A percentile compares a stretch with the other conserved stretches of the same genome.
Evolutionary conservation across 2,329 filamentous ascomycete genomes (phyloP).

Genomic region (Chaetothyriales sp.): DNA sequence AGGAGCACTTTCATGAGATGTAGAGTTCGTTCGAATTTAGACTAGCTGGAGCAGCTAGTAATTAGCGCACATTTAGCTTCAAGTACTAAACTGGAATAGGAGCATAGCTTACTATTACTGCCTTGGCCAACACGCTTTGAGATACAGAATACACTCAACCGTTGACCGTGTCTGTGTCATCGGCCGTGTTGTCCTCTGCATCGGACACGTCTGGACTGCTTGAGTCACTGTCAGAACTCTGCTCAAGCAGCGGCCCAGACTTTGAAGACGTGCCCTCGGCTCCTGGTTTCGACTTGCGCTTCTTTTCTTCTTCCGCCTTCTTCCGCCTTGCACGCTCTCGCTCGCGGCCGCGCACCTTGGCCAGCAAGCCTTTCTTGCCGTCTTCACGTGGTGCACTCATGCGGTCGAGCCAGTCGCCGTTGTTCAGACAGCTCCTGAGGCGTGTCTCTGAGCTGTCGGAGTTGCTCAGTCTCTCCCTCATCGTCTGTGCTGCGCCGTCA

Average conservation of each 20-base stretch:
- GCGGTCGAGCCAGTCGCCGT: constrained; percentile 46
- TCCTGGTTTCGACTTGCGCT: constrained; percentile 8
- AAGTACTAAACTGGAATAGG: no score
- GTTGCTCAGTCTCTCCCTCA: constrained; percentile 21
- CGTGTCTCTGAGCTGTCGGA: constrained; percentile 40
- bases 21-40: no score
- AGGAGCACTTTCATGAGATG: no score
- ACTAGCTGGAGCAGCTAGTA: no score
- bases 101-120: no score
- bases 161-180: constrained; percentile 4
- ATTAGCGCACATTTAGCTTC: no score
- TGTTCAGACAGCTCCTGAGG: constrained; percentile 40
- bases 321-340: constrained; percentile 16
- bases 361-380: constrained; percentile 14
- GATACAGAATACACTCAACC: no score
- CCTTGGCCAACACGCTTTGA: no score
- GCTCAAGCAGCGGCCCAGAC: constrained; percentile 4
- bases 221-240: constrained; percentile 13
- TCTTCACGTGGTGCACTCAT: constrained; percentile 42
- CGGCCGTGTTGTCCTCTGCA: constrained; percentile 2
- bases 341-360: constrained; percentile 16
- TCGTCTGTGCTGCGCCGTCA: constrained; percentile 34
- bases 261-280: not conserved
- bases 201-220: constrained; percentile 11
- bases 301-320: constrained; percentile 15